A percentile compares a stretch with the other conserved stretches of the same genome.
phyloP scores from a whole-genome alignment of 2,329 filamentous ascomycete genomes.

The Purpureocillium takamizusanense region DNA sequence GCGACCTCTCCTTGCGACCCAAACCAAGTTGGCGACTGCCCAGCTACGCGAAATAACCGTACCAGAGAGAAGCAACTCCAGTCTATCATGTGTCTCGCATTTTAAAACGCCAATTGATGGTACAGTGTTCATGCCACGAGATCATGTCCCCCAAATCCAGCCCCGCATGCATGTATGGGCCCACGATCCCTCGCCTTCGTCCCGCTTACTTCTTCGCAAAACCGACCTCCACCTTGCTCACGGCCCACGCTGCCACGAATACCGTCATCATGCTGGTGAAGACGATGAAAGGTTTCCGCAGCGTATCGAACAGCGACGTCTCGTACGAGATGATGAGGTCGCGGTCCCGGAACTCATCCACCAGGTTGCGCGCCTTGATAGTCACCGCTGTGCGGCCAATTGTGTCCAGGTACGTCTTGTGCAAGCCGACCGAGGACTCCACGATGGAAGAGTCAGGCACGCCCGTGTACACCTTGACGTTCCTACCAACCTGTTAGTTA shows the following conservation, averaged over 20 bases:
- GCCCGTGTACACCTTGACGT: slow-evolving; percentile 67
- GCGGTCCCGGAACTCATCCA: slow-evolving; percentile 81
- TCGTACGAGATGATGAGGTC: slow-evolving; percentile 84
- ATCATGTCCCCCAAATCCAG: neutral
- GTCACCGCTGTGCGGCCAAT: slow-evolving; percentile 75
- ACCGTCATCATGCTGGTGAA: slow-evolving; percentile 64
- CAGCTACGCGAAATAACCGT: too few species aligned
- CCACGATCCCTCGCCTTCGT: too few species aligned
- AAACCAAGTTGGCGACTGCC: too few species aligned
- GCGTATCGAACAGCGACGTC: slow-evolving; percentile 61
- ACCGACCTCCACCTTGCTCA: slow-evolving; percentile 73
- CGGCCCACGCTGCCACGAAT: slow-evolving; percentile 64
- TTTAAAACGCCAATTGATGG: slow-evolving; percentile 8
- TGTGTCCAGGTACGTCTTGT: slow-evolving; percentile 91
- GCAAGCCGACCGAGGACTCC: slow-evolving; percentile 48
- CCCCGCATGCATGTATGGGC: too few species aligned
- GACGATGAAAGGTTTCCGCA: slow-evolving; percentile 81
- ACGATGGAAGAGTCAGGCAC: slow-evolving; percentile 57
- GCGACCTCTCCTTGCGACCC: too few species aligned
- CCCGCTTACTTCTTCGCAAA: slow-evolving; percentile 44
- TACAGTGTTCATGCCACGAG: slow-evolving; percentile 5
- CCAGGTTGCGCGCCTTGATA: slow-evolving; percentile 75
- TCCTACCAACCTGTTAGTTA: slow-evolving; percentile 45
- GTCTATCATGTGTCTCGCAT: slow-evolving; percentile 9
- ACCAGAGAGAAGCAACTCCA: neutral